Evolutionary conservation across 768 basidiomycete species (phyloP).

Genomic region (Podaxis sp.): DNA sequence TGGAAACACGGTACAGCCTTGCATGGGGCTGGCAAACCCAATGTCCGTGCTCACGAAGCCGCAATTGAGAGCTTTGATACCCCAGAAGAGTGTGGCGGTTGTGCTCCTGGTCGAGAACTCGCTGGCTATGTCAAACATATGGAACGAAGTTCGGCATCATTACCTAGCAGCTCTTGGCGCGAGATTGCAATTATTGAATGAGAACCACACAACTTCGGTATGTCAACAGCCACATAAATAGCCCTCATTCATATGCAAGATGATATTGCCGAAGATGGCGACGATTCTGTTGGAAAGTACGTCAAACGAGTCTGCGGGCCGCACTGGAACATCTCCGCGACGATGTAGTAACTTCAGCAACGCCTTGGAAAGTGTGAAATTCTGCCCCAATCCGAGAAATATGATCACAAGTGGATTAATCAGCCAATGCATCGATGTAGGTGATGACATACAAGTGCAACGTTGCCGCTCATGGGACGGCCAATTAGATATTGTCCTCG

Average conservation of each 20-base stretch:
- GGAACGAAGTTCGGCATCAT: conserved; percentile 49
- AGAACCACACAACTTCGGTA: conserved; percentile 36
- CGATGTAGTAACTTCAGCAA: conserved; percentile 41
- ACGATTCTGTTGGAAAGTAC: conserved; percentile 14
- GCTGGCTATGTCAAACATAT: conserved; percentile 38
- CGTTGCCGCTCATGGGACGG: not conserved
- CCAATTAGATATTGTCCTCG: conserved; percentile 11
- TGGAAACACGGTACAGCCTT: not conserved
- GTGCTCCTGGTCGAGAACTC: conserved; percentile 61
- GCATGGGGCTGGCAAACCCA: conserved; percentile 12
- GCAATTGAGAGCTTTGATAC: conserved; percentile 23
- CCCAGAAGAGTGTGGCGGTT: conserved; percentile 36
- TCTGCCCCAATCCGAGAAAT: conserved; percentile 43
- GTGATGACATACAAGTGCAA: conserved; percentile 15
- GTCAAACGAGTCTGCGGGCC: not conserved
- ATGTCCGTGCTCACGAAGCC: conserved; percentile 23
- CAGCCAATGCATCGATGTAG: conserved; percentile 45
- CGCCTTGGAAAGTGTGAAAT: conserved; percentile 39
- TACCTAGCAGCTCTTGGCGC: conserved; percentile 38
- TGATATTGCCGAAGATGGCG: conserved; percentile 12
- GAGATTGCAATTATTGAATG: not conserved
- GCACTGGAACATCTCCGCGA: conserved; percentile 28
- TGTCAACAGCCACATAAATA: conserved; percentile 20
- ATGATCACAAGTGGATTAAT: conserved; percentile 44
- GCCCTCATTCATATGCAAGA: not conserved